Evolutionary conservation across 75 land plant species (phyloP).

Genomic region (Pseudotsuga menziesii): DNA sequence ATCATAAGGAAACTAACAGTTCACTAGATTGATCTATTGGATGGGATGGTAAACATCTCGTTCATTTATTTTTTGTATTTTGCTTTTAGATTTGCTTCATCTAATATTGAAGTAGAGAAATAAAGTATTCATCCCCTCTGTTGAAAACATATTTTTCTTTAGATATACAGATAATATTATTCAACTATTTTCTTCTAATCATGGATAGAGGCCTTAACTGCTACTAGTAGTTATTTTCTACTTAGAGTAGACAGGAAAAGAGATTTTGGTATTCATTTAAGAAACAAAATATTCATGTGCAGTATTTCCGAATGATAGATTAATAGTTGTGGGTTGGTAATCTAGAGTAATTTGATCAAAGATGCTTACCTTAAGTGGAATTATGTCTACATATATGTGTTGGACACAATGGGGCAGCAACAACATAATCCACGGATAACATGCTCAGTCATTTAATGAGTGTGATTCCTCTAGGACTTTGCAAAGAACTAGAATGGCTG

Average conservation of each 20-base stretch:
- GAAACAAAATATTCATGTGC: background rate
- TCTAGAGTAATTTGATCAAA: background rate
- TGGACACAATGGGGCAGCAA: constrained; percentile 91
- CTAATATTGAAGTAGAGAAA: background rate
- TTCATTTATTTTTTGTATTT: background rate
- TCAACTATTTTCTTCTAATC: background rate
- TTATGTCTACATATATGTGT: constrained; percentile 60
- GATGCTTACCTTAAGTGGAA: background rate
- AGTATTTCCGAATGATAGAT: background rate
- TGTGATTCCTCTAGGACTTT: constrained; percentile 61
- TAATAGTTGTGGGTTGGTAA: background rate
- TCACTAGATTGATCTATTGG: background rate
- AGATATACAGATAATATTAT: background rate
- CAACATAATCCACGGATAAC: constrained; percentile 71
- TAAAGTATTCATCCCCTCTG: no score
- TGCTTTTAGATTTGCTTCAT: background rate
- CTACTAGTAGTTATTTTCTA: background rate
- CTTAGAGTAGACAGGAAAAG: background rate
- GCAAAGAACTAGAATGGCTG: constrained; percentile 81
- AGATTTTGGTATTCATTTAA: background rate
- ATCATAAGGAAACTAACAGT: background rate
- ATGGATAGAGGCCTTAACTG: background rate
- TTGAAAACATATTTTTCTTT: background rate
- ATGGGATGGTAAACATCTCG: background rate
- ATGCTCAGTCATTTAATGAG: constrained; percentile 72